phyloP scores from a whole-genome alignment of 2,329 filamentous ascomycete genomes.

The Huntiella omanensis region DNA sequence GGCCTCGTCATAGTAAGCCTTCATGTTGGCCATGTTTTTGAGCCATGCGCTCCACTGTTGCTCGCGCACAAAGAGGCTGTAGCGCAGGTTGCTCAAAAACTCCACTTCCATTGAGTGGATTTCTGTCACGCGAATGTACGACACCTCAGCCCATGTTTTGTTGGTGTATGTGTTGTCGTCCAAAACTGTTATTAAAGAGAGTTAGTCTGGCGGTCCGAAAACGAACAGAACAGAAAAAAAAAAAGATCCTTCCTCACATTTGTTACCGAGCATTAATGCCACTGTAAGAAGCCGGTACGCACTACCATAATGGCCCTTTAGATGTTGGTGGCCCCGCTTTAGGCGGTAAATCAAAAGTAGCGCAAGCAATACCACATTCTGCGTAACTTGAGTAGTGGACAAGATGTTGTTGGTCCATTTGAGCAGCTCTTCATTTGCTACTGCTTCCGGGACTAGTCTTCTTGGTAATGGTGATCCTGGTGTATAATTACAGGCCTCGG shows the following conservation, averaged over 20 bases:
- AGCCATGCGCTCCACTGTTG: slow-evolving; percentile 81
- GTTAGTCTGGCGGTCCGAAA: background rate
- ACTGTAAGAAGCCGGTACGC: slow-evolving; percentile 87
- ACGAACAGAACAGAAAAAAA: background rate
- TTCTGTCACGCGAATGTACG: slow-evolving; percentile 78
- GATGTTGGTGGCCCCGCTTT: slow-evolving; percentile 73
- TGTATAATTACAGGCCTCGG: slow-evolving; percentile 47
- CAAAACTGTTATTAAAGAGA: slow-evolving; percentile 32
- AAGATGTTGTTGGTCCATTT: slow-evolving; percentile 90
- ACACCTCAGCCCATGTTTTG: slow-evolving; percentile 98
- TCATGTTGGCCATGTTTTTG: slow-evolving; percentile 61
- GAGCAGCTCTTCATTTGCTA: slow-evolving; percentile 26
- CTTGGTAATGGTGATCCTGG: slow-evolving; percentile 15
- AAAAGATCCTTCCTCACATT: slow-evolving; percentile 40
- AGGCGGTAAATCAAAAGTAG: slow-evolving; percentile 83
- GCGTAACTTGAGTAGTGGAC: slow-evolving; percentile 85
- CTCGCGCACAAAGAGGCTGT: slow-evolving; percentile 73
- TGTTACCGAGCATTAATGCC: slow-evolving; percentile 93
- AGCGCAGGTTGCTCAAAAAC: slow-evolving; percentile 95
- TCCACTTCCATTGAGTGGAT: slow-evolving; percentile 99
- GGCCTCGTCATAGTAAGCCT: slow-evolving; percentile 54
- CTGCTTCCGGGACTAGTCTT: slow-evolving; percentile 49
- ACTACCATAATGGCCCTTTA: slow-evolving; percentile 81
- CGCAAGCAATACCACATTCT: slow-evolving; percentile 82
- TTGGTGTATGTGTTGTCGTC: slow-evolving; percentile 99